Percentiles rank a stretch among this genome's conserved stretches.
These are phyloP conservation scores for Metschnikowia reukaufii DNA, from an alignment of 805 yeast genomes.

Conservation along the genomic window DNA sequence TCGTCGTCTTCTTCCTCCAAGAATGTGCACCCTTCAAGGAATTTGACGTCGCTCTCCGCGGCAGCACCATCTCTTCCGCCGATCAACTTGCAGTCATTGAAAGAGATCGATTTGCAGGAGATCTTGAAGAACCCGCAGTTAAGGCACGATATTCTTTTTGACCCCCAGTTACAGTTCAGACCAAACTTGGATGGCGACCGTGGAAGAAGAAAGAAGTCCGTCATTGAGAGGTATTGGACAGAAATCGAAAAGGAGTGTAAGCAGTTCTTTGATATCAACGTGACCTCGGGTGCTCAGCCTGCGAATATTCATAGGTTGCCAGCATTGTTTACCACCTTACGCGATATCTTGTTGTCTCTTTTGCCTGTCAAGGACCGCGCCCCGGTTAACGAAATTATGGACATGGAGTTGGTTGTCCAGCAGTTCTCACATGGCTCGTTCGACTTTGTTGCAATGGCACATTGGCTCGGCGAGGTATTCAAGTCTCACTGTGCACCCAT, in stretches of 20 bases:
- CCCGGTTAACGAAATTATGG: conserved; percentile 69
- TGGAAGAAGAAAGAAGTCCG: conserved; percentile 71
- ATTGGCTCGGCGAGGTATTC: conserved; percentile 74
- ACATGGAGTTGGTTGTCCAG: conserved; percentile 72
- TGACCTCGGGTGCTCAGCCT: conserved; percentile 15
- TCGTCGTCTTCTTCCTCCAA: conserved; percentile 9
- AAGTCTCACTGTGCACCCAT: conserved; percentile 94
- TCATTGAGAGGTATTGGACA: conserved; percentile 82
- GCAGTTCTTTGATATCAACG: conserved; percentile 31
- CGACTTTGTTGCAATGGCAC: conserved; percentile 67
- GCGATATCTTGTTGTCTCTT: conserved; percentile 71
- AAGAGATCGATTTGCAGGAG: conserved; percentile 85
- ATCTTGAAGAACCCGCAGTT: conserved; percentile 88
- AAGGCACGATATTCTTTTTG: conserved; percentile 89
- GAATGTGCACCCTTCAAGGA: conserved; percentile 6
- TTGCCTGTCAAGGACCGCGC: conserved; percentile 75
- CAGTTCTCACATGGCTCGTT: conserved; percentile 71
- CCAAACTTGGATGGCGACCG: conserved; percentile 91
- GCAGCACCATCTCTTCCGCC: conserved; percentile 65
- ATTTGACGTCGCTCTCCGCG: conserved; percentile 2
- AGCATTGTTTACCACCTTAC: conserved; percentile 70
- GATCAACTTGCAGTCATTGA: conserved; percentile 73
- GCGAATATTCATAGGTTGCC: conserved; percentile 51
- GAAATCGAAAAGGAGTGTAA: conserved; percentile 70
- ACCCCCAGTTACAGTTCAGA: conserved; percentile 87